A percentile compares a stretch with the other conserved stretches of the same genome.
phyloP scores from a whole-genome alignment of 2,329 filamentous ascomycete genomes.

The Pestalotiopsis sp. region DNA sequence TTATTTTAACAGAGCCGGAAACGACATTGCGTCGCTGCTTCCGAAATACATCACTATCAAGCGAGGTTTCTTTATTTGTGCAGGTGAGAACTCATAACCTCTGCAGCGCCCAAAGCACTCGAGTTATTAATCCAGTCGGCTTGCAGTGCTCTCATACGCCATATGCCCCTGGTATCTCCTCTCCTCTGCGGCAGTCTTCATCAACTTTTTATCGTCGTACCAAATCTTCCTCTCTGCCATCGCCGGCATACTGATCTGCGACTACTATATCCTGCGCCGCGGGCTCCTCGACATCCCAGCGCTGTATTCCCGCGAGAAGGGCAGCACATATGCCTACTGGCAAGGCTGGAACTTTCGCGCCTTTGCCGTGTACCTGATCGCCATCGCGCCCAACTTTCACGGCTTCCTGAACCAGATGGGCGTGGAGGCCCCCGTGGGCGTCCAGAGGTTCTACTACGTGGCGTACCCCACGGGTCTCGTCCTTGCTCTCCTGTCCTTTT shows the following conservation, averaged over 20 bases:
- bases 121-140: too few relatives aligned
- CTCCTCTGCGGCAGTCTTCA: conserved; percentile 37
- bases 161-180: conserved; percentile 26
- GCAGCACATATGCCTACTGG: conserved; percentile 34
- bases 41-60: conserved; percentile 42
- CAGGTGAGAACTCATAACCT: background rate
- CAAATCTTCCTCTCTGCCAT: conserved; percentile 44
- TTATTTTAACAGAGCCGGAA: conserved; percentile 29
- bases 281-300: conserved; percentile 4
- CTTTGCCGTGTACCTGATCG: conserved; percentile 32
- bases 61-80: conserved; percentile 38
- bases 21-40: conserved; percentile 37
- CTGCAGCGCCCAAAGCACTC: background rate
- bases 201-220: conserved; percentile 43
- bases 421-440: conserved; percentile 33
- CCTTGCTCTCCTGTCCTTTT: conserved; percentile 35
- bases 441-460: conserved; percentile 55
- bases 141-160: conserved; percentile 16
- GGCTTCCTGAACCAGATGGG: conserved; percentile 44
- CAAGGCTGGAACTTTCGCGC: conserved; percentile 38
- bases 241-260: conserved; percentile 41
- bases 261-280: conserved; percentile 31
- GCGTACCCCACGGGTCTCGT: conserved; percentile 57
- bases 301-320: conserved; percentile 24
- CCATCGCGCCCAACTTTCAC: conserved; percentile 42